Evolutionary conservation across 1,284 basidiomycete species (phyloP), one percentile per base, ranked within the genome.

Genomic region (Tilletia indica): DNA sequence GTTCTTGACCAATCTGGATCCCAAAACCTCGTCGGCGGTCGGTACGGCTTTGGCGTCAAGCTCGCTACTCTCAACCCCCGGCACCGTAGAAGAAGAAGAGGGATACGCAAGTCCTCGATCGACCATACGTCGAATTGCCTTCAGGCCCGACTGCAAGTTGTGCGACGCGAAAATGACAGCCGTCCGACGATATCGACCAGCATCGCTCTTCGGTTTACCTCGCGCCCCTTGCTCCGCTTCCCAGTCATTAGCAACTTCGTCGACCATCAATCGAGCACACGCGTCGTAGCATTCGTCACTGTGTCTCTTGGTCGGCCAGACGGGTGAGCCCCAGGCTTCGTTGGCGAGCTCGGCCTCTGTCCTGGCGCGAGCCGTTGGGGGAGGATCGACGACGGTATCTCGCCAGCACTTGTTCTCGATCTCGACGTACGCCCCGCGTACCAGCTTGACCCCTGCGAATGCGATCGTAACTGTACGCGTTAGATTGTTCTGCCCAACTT

Each of bases 361-460:
- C 5, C 72, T 70, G 25, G 72, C 72, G 56, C 72, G 71, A 14
- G 80, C 77, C 1, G 76, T 72, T 19, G 79, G 79, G 34, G 79
- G 79, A 9, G 79, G 16, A 31, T 74, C 74, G 64, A 81, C 78
- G 47, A 73, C 74, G 68, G 76, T 79, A 47, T 80, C 75, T 51
- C 72, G 74, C 79, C 86, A 80, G 56, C 72, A 72, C 12, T 71
- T 70, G 63, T 89, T 82, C 83, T 97, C 96, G 70, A 91, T 88
- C 1, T 90, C 88, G 79, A 95, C 92, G 85, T 97, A 98, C 1
- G 95, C 95, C 0, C 95, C 96, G 34, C 96, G 90, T 45, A 98
- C 95, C 71, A 98, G 91, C 86, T 98, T 98, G 74, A 95, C 90
- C 19, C 95, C 95, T 51, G 8, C 14, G 11, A 61, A 36, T 19